Evolutionary conservation across 169 alveolate genomes (phyloP).

Genomic region (Plasmodium adleri): DNA sequence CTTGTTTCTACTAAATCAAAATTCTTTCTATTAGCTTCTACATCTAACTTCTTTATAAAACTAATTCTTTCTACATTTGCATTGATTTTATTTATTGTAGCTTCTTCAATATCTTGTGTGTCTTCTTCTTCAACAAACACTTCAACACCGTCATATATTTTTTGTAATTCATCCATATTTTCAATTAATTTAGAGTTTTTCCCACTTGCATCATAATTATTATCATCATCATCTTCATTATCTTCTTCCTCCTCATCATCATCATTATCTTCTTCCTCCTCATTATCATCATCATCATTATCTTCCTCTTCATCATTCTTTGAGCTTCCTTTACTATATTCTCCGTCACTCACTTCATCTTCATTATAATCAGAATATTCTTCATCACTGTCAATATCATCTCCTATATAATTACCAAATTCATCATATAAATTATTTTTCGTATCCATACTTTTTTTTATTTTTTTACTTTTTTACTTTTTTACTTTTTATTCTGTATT

Average conservation of each 20-base stretch:
- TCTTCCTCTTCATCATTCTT: constrained; percentile 82
- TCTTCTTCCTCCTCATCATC: constrained; percentile 66
- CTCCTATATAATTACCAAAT: constrained; percentile 99
- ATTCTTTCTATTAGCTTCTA: constrained; percentile 83
- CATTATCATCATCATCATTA: constrained; percentile 85
- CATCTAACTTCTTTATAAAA: constrained; percentile 80
- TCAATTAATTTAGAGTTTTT: constrained; percentile 59
- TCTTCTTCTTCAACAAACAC: constrained; percentile 97
- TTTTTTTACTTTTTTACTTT: not conserved
- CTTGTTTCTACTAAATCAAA: constrained; percentile 84
- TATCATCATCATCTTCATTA: constrained; percentile 21
- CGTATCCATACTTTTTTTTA: constrained; percentile 18
- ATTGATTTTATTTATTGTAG: constrained; percentile 96
- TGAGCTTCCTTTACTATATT: not conserved
- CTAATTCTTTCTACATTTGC: constrained; percentile 85
- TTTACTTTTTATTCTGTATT: not conserved
- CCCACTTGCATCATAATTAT: constrained; percentile 16
- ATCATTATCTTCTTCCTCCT: constrained; percentile 78
- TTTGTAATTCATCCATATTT: constrained; percentile 80
- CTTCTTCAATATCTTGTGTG: constrained; percentile 97
- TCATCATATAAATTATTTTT: constrained; percentile 95
- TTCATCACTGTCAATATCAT: constrained; percentile 89
- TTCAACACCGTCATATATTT: constrained; percentile 82
- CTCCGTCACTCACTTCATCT: constrained; percentile 71
- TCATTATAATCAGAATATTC: constrained; percentile 76